Evolutionary conservation across 192 early-diverging fungal species (phyloP).

Genomic region (Coemansia sp.): DNA sequence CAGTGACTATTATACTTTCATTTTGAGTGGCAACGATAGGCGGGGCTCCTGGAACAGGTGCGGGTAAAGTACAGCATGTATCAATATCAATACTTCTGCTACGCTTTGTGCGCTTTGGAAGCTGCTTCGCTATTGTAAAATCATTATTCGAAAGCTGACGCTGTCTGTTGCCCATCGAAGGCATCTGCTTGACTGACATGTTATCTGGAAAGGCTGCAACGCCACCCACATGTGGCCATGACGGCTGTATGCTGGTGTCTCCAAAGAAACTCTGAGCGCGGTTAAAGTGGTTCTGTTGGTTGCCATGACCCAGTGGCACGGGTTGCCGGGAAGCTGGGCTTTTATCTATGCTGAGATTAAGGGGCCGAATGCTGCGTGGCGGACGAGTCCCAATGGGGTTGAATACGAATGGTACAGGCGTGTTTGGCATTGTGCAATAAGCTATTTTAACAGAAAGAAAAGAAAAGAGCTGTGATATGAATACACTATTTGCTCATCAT

Average conservation of each 20-base stretch:
- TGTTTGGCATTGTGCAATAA: neutral
- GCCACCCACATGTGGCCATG: neutral
- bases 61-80: neutral
- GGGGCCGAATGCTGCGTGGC: constrained; percentile 36
- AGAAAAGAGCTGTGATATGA: too few relatives aligned
- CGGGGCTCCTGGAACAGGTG: neutral
- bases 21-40: neutral
- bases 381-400: constrained; percentile 30
- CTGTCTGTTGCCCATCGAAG: neutral
- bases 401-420: constrained; percentile 30
- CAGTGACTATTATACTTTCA: neutral
- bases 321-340: neutral
- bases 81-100: neutral
- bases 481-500: too few relatives aligned
- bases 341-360: constrained; percentile 13
- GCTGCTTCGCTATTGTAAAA: neutral
- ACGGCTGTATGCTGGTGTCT: neutral
- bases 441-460: neutral
- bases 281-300: neutral
- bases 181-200: neutral
- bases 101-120: neutral
- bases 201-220: neutral
- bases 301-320: neutral
- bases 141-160: neutral
- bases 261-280: neutral